A percentile compares a stretch with the other conserved stretches of the same genome.
Conservation (phyloP, 345 rosid genomes). For the Populus euphratica region DNA sequence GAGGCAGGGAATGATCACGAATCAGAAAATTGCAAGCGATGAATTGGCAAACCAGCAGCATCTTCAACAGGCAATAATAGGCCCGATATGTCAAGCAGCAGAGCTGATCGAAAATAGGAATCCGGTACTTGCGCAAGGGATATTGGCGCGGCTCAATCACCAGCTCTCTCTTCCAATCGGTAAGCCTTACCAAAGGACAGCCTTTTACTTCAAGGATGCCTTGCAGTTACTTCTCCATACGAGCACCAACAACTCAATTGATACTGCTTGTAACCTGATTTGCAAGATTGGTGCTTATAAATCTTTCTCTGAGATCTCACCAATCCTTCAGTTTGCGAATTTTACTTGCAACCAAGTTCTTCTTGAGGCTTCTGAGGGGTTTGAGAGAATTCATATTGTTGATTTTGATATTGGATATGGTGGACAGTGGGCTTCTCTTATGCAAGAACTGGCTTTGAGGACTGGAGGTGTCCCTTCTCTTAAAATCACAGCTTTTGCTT, state of each 20-base stretch:
- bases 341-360: constrained; percentile 86
- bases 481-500: constrained; percentile 64
- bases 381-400: constrained; percentile 63
- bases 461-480: constrained; percentile 52
- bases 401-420: constrained; percentile 90
- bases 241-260: constrained; percentile 15
- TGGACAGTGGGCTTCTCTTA: constrained; percentile 92
- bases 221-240: constrained; percentile 51
- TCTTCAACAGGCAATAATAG: constrained; percentile 62
- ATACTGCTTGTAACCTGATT: constrained; percentile 43
- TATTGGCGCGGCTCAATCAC: constrained; percentile 99
- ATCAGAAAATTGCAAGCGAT: constrained; percentile 37
- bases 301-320: constrained; percentile 83
- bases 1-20: constrained; percentile 20
- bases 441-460: constrained; percentile 75
- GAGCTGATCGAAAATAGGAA: constrained; percentile 84
- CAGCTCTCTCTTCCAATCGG: constrained; percentile 72
- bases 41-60: constrained; percentile 53
- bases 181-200: constrained; percentile 76
- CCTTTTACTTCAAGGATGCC: constrained; percentile 73
- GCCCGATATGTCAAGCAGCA: constrained; percentile 77
- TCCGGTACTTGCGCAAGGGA: constrained; percentile 90
- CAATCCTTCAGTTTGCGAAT: constrained; percentile 73
- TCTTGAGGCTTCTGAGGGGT: constrained; percentile 62
- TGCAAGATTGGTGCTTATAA: constrained; percentile 79